A percentile compares a stretch with the other conserved stretches of the same genome.
These are phyloP conservation scores for Durotheca rogersii DNA, from an alignment of 495 filamentous ascomycete species.

Conservation along the genomic window DNA sequence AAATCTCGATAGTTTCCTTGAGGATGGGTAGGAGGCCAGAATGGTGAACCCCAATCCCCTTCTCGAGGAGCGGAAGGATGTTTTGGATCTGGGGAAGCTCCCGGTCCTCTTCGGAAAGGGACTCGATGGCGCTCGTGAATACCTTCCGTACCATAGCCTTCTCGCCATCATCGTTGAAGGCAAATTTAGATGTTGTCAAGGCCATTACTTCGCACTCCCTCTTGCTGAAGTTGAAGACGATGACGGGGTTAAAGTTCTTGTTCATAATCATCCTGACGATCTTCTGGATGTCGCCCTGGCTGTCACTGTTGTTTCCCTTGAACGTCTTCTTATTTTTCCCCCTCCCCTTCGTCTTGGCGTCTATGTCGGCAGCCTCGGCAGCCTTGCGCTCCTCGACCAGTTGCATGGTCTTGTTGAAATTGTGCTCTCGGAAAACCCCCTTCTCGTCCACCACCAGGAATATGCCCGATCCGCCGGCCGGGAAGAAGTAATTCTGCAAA, in stretches of 20 bases:
- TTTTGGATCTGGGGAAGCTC: constrained; percentile 85
- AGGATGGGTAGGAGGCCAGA: constrained; percentile 92
- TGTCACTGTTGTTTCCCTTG: constrained; percentile 71
- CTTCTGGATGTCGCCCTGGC: constrained; percentile 85
- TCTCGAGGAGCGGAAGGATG: constrained; percentile 82
- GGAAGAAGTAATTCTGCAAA: constrained; percentile 96
- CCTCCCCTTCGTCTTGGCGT: constrained; percentile 76
- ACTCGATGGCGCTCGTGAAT: constrained; percentile 85
- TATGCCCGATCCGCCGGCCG: constrained; percentile 88
- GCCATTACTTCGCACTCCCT: constrained; percentile 88
- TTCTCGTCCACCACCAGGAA: constrained; percentile 96
- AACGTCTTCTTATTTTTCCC: constrained; percentile 89
- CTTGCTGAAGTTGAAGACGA: constrained; percentile 99
- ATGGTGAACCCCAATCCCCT: constrained; percentile 96
- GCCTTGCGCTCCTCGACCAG: constrained; percentile 85
- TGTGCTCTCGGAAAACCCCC: constrained; percentile 89
- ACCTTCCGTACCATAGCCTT: constrained; percentile 93
- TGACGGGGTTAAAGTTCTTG: constrained; percentile 93
- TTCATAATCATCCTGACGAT: constrained; percentile 98
- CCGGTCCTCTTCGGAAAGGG: constrained; percentile 87
- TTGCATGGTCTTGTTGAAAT: constrained; percentile 94
- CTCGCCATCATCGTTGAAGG: constrained; percentile 98
- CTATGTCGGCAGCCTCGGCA: constrained; percentile 73
- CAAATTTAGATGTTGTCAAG: constrained; percentile 75
- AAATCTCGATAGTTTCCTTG: constrained; percentile 97